Evolutionary conservation across 805 yeast species (phyloP).

Genomic region (Kuraishia floccosa): DNA sequence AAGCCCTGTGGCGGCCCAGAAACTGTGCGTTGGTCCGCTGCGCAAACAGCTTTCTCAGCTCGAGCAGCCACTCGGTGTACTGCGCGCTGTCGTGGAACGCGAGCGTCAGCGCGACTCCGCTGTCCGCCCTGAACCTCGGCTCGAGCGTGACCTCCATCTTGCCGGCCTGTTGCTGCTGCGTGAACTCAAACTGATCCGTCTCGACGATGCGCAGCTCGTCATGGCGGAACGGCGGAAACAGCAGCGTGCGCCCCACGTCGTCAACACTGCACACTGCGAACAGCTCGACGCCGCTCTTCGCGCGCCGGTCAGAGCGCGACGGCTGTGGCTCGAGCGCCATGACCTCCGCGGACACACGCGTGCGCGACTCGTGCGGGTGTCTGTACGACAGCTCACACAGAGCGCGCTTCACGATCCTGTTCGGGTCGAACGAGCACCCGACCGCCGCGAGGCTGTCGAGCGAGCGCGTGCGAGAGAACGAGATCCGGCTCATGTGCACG

Average conservation of each 20-base stretch:
- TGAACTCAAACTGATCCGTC: too few species aligned
- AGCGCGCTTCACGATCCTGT: constrained; percentile 4
- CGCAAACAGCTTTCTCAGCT: background rate
- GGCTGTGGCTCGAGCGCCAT: constrained; percentile 5
- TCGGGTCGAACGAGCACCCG: constrained; percentile 5
- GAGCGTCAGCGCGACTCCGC: too few species aligned
- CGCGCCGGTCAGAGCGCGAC: constrained; percentile 12
- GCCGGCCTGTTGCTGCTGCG: too few species aligned
- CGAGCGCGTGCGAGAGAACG: constrained; percentile 4
- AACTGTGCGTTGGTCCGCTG: too few species aligned
- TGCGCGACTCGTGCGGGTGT: constrained; percentile 4
- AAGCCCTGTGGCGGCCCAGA: too few species aligned
- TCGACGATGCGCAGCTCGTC: constrained; percentile 12
- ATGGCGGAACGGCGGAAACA: constrained; percentile 21
- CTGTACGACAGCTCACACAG: constrained; percentile 2
- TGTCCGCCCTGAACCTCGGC: too few species aligned
- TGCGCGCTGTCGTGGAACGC: background rate
- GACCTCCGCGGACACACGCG: background rate
- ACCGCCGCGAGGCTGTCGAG: constrained; percentile 5
- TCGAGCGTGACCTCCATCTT: too few species aligned
- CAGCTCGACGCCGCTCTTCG: constrained; percentile 2
- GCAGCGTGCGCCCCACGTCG: constrained; percentile 14
- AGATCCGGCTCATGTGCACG: constrained; percentile 6
- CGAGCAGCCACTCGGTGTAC: background rate
- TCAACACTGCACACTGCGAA: constrained; percentile 19